Base-by-base conservation (phyloP, 176 grass and related monocot genomes). In the Saccharum officinarum region DNA sequence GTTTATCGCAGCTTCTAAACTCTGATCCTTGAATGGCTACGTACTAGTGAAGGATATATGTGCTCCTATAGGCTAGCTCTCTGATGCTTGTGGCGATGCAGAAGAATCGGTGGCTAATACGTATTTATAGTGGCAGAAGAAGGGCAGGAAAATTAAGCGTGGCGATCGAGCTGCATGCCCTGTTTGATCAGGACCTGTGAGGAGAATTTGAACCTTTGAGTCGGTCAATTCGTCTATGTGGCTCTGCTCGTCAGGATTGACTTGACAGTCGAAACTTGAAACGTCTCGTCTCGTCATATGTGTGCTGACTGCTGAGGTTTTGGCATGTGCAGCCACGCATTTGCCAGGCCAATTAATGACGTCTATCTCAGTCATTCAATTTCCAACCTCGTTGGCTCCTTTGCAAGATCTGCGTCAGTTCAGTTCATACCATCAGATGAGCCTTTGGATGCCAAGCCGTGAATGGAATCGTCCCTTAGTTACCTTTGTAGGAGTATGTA, bases 111-210 rank as follows among this genome's bases (percentile, higher is more conserved):
- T 47, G n/a, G 70, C 40, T 28, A 7, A 7, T 9, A 30, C 42
- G 70, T 73, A 73, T 73, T 46, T 73, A 73, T 73, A 73, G 40
- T 45, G 39, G n/a, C n/a, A 17, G 14, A 44, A n/a, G n/a, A n/a
- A 44, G 41, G 41, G 41, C 49, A 15, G 69, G 12, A 44, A 71
- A 44, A 33, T 33, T 33, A 33, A 14, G 4, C 2, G 22, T 45
- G 69, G 69, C 10, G 9, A 72, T 40, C 34, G 49, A 3, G 12
- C 70, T 15, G 41, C 23, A 45, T 47, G 70, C 70, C 39, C 12
- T 46, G 70, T 73, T 73, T 73, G 70, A 73, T 73, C 70, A 46
- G n/a, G 70, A 71, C 69, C 36, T 71, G 4, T 71, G 39, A 71
- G 69, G 69, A 72, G 10, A 45, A 46, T 47, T 28, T 46, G 41